These are phyloP conservation scores for Polysphondylium violaceum DNA, from an alignment of 78 protist species.

Conservation along the genomic window DNA sequence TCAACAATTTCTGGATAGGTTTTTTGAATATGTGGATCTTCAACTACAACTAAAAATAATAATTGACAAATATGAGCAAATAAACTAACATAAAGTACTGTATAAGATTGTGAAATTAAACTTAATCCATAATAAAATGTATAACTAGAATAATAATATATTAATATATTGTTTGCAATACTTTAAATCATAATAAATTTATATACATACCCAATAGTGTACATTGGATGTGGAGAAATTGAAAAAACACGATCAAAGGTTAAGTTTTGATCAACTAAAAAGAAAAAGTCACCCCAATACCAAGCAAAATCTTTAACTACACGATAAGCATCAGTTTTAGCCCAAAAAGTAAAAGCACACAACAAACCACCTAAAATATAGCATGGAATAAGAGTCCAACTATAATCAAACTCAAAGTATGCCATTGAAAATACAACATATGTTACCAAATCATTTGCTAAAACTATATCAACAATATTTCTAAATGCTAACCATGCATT, in stretches of 20 bases:
- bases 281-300: conserved; percentile 97
- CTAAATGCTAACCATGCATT: conserved; percentile 93
- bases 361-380: conserved; percentile 84
- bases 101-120: conserved; percentile 87
- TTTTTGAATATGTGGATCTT: conserved; percentile 92
- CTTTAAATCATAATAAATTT: background rate
- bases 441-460: conserved; percentile 85
- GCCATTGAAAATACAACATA: conserved; percentile 43
- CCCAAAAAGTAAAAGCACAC: conserved; percentile 82
- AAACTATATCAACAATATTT: conserved; percentile 86
- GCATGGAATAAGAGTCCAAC: conserved; percentile 17
- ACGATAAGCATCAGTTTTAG: conserved; percentile 93
- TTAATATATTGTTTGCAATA: background rate
- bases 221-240: conserved; percentile 95
- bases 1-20: conserved; percentile 86
- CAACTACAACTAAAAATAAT: conserved; percentile 87
- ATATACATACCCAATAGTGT: conserved; percentile 86
- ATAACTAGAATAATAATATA: conserved; percentile 30
- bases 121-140: conserved; percentile 87
- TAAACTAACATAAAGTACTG: conserved; percentile 86
- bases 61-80: conserved; percentile 89
- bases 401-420: conserved; percentile 20
- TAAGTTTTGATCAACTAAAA: conserved; percentile 85
- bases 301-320: conserved; percentile 94
- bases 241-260: conserved; percentile 92